Evolutionary conservation across 148 eudicot species (phyloP).

Genomic region (Agrostemma githago): DNA sequence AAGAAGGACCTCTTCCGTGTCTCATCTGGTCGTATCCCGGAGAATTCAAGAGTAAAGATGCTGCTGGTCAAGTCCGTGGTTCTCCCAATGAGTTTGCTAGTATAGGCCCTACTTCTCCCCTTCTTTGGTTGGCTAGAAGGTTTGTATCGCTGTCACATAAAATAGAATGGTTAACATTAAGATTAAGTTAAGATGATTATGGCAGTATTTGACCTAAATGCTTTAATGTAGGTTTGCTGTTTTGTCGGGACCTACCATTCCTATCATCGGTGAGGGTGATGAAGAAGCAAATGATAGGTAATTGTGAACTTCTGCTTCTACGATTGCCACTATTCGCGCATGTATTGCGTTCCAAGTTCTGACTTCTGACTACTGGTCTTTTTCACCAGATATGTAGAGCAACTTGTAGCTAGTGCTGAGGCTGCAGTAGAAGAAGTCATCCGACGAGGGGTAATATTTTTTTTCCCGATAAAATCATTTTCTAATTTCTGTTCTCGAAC

Average conservation of each 20-base stretch:
- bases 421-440: constrained; percentile 93
- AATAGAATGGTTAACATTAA: background rate
- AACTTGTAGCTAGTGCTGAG: constrained; percentile 94
- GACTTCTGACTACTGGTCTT: background rate
- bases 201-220: constrained; percentile 17
- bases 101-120: constrained; percentile 88
- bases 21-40: constrained; percentile 97
- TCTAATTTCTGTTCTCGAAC: background rate
- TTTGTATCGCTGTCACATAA: constrained; percentile 8
- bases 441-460: constrained; percentile 64
- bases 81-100: constrained; percentile 97
- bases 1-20: constrained; percentile 93
- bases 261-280: constrained; percentile 94
- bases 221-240: constrained; percentile 66
- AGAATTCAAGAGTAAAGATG: constrained; percentile 92
- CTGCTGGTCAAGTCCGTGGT: constrained; percentile 97
- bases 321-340: background rate
- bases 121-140: constrained; percentile 96
- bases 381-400: constrained; percentile 75
- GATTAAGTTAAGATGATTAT: background rate
- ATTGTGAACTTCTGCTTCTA: constrained; percentile 11
- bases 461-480: constrained; percentile 8
- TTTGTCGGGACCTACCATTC: constrained; percentile 92
- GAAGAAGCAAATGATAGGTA: constrained; percentile 95
- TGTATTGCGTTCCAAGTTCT: background rate